Evolutionary conservation across 2,329 filamentous ascomycete species (phyloP).

Genomic region (Diplodia mutila): DNA sequence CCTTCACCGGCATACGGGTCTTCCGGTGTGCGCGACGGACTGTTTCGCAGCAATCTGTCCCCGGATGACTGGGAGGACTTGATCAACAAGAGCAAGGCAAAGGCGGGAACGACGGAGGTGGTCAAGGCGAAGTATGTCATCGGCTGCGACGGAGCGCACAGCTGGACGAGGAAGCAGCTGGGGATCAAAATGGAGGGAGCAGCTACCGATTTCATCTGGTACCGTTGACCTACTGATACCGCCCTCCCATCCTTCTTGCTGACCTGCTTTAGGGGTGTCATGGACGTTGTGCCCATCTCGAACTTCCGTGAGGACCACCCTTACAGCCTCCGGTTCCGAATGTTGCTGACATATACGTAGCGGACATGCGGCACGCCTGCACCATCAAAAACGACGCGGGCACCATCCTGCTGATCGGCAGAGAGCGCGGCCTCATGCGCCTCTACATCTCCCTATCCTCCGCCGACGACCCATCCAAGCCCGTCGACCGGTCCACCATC

Average conservation of each 20-base stretch:
- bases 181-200: conserved; percentile 64
- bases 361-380: conserved; percentile 55
- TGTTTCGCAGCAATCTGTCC: not conserved
- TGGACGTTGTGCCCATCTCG: conserved; percentile 49
- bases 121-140: conserved; percentile 46
- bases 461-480: not conserved
- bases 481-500: not conserved
- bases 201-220: conserved; percentile 59
- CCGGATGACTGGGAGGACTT: conserved; percentile 6
- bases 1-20: not conserved
- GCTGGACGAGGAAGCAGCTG: conserved; percentile 54
- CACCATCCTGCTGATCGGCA: conserved; percentile 55
- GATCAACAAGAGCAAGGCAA: not conserved
- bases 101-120: not conserved
- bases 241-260: not conserved
- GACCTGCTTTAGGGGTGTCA: conserved; percentile 48
- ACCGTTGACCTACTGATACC: not conserved
- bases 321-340: not conserved
- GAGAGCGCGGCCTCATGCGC: conserved; percentile 59
- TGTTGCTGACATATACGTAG: conserved; percentile 50
- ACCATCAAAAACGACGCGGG: conserved; percentile 52
- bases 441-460: conserved; percentile 57
- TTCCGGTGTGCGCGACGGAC: not conserved
- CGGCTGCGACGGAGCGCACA: conserved; percentile 60
- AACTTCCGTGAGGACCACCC: not conserved